A percentile compares a stretch with the other conserved stretches of the same genome.
These are phyloP conservation scores for Hyparrhenia diplandra DNA, from an alignment of 176 grass and related monocot genomes.

Conservation along the genomic window DNA sequence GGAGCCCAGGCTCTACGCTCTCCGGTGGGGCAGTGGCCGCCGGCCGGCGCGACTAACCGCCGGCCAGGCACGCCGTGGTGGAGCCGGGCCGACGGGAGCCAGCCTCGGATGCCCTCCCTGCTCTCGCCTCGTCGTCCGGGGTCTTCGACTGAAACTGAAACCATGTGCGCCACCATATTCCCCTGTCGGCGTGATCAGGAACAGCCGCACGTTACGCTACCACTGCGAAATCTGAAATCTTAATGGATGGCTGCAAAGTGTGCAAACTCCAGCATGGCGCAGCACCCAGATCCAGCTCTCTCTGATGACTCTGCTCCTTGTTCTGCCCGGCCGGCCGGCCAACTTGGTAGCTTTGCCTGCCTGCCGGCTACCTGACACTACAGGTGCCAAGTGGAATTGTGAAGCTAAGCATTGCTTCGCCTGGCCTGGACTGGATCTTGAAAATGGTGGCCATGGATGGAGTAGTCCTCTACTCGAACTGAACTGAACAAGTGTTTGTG, in stretches of 20 bases:
- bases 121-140: too few species aligned
- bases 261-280: not conserved
- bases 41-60: too few species aligned
- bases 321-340: not conserved
- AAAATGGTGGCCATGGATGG: not conserved
- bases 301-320: not conserved
- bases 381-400: conserved; percentile 8
- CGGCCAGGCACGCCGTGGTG: not conserved
- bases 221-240: not conserved
- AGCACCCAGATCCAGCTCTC: conserved; percentile 25
- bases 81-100: not conserved
- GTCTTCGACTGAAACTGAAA: not conserved
- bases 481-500: not conserved
- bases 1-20: conserved; percentile 26
- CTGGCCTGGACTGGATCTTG: not conserved
- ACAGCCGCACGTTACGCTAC: conserved; percentile 21
- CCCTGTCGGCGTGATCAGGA: conserved; percentile 36
- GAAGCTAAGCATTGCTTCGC: not conserved
- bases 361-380: not conserved
- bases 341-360: not conserved
- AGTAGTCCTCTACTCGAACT: too few species aligned
- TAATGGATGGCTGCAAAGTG: not conserved
- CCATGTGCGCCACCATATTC: conserved; percentile 82
- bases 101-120: conserved; percentile 30
- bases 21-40: conserved; percentile 1